phyloP scores from a whole-genome alignment of 78 protist genomes.

The Dictyostelium firmibasis region DNA sequence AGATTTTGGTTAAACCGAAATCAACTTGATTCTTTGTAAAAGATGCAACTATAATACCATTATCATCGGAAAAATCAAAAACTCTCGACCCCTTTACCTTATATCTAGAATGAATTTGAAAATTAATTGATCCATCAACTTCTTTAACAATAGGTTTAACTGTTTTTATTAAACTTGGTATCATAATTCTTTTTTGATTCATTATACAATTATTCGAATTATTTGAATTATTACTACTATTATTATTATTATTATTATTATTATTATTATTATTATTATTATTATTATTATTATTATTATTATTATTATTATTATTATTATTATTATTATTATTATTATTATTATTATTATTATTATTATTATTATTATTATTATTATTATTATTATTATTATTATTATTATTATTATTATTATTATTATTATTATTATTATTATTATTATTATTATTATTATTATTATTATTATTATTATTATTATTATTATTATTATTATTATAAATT shows the following conservation, averaged over 20 bases:
- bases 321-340: too few species aligned
- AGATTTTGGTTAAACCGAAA: constrained; percentile 11
- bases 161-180: neutral
- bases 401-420: neutral
- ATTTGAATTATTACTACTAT: too few species aligned
- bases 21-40: neutral
- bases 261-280: too few species aligned
- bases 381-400: neutral
- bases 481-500: neutral
- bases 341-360: too few species aligned
- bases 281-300: too few species aligned
- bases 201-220: neutral
- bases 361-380: neutral
- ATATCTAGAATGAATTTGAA: constrained; percentile 21
- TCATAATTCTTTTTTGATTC: neutral
- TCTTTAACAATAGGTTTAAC: neutral
- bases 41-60: constrained; percentile 30
- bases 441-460: neutral
- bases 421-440: constrained; percentile 2
- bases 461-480: neutral
- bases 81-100: constrained; percentile 25
- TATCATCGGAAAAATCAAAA: constrained; percentile 36
- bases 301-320: too few species aligned
- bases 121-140: constrained; percentile 4
- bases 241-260: too few species aligned